Base-by-base conservation (phyloP, 73 alveolate genomes). In the Breviolum minutum region DNA sequence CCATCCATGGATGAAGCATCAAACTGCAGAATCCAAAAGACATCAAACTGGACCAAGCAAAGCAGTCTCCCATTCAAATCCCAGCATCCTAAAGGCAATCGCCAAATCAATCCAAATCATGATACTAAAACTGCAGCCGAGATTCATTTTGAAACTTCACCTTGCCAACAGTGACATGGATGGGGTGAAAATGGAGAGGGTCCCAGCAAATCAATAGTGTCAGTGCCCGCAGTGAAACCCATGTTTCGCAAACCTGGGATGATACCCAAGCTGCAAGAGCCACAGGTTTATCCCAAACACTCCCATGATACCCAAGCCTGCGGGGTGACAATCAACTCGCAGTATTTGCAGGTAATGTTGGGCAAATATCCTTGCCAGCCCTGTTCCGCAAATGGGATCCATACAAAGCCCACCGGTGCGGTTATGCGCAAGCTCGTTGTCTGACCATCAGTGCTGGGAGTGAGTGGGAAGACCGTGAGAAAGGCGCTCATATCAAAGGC, bases 331-430 rank as follows among this genome's bases (percentile, higher is more conserved):
- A 26, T 29, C 74, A 82, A 24, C 27, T n/a, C 60, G 73, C 91
- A 62, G 79, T 85, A 85, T 77, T n/a, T 24, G 89, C 97, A 92
- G 90, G 97, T 92, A n/a, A 92, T 68, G 89, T 92, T 92, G 90
- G 97, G 97, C 71, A 92, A 48, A n/a, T 92, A 71, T 22, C 97
- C 97, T 32, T 40, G 97, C 97, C 97, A 92, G 54, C 97, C 97
- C 27, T 92, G 81, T 48, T 92, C 90, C 16, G 97, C 97, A 12
- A 32, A 32, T 11, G 97, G 97, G 66, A 92, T 92, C 97, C 97
- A 92, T 62, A 92, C 97, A 54, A 32, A 71, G 0, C 97, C 96
- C 77, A 69, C 86, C 16, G 87, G 86, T 8, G 96, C 96, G 13
- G n/a, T 85, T 61, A 85, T 11, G 63, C 94, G 94, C 79, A 85